Evolutionary conservation across 2,329 filamentous ascomycete species (phyloP).

Genomic region (Fusarium sp.): DNA sequence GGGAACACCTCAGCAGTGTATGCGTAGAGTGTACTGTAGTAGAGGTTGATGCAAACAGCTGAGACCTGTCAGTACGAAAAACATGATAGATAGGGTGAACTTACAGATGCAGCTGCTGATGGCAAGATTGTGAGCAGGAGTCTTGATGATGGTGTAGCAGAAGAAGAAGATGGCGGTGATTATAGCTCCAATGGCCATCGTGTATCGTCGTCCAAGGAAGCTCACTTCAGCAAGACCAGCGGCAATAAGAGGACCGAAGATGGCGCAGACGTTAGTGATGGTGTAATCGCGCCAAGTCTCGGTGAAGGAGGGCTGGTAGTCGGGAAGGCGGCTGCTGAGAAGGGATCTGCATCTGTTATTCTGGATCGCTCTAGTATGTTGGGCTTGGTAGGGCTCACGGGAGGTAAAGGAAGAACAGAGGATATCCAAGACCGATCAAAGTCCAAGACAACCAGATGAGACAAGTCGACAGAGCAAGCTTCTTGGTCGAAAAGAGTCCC

Average conservation of each 20-base stretch:
- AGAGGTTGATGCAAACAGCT: slow-evolving; percentile 74
- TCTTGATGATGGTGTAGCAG: not conserved
- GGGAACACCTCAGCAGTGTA: slow-evolving; percentile 72
- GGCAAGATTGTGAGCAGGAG: not conserved
- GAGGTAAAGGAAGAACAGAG: slow-evolving; percentile 79
- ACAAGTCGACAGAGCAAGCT: not conserved
- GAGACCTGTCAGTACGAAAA: rapidly evolving
- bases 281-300: not conserved
- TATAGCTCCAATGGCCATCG: not conserved
- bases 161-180: not conserved
- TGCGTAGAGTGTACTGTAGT: slow-evolving; percentile 75
- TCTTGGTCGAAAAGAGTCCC: not conserved
- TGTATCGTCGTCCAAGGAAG: not conserved
- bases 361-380: too few species aligned
- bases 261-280: not conserved
- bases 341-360: not conserved
- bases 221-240: not conserved
- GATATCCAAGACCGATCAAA: slow-evolving; percentile 76
- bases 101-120: slow-evolving; percentile 1
- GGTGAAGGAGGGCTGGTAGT: not conserved
- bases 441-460: slow-evolving; percentile 36
- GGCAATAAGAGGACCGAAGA: not conserved
- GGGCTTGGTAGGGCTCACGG: slow-evolving; percentile 50
- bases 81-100: rapidly evolving
- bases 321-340: not conserved